Base-by-base conservation (phyloP, 208 protist genomes). In the Acanthamoeba rhysodes region DNA sequence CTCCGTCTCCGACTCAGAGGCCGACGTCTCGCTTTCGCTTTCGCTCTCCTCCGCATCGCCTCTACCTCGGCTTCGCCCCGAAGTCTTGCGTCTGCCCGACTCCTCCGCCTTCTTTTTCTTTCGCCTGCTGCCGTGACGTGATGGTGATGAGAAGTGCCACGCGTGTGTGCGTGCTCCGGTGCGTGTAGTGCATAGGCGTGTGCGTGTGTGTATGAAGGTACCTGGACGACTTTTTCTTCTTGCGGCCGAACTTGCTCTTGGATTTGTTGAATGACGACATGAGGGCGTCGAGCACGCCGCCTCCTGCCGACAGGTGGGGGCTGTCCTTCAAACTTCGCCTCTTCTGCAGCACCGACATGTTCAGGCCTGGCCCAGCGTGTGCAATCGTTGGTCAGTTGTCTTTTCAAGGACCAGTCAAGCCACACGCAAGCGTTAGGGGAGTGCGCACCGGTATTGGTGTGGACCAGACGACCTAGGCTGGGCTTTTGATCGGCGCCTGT, bases 181-280 rank as follows among this genome's bases (percentile, higher is more conserved):
- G 37, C 37, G 37, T 41, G 37, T 48, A 7, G 45, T 48, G 45
- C 62, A 12, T 70, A 68, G 27, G 20, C n/a, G 62, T 70, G 24
- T 29, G 62, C 62, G 62, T 68, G 66, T 74, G 1, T 12, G 16
- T n/a, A n/a, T n/a, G 62, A 18, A 18, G 10, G 29, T 74, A 74
- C 68, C 24, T 22, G 70, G n/a, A 78, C 2, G 70, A 78, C 32
- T 48, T 48, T 45, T 78, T 78, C 70, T 78, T 78, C 70, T 78
- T 78, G 74, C 74, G 74, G 41, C 24, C 32, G 5, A 84, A 34
- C 45, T 53, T 45, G 24, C 29, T 45, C 45, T 84, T 84, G 4
- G 74, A 53, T 41, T 53, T 72, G 66, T 37, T 84, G 74, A 84
- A 53, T 1, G 74, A 84, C 74, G 74, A 84, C 74, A 84, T 84